Conservation (phyloP, 179 eudicot species). For the Beta corolliflora region DNA sequence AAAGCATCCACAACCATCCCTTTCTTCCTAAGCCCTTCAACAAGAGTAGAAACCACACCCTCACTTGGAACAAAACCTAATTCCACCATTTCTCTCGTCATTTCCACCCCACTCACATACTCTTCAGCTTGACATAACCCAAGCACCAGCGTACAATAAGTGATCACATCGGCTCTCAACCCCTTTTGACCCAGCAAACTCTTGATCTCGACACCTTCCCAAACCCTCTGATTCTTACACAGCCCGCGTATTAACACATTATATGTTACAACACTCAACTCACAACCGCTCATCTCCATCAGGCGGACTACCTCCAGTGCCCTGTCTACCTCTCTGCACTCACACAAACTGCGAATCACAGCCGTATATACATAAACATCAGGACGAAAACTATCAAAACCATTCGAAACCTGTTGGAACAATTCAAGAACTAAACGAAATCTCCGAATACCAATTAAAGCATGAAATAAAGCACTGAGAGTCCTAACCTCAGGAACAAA, state of each 20-base stretch:
- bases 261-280: slow-evolving; percentile 56
- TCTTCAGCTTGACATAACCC: slow-evolving; percentile 60
- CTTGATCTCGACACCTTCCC: slow-evolving; percentile 71
- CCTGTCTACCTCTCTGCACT: slow-evolving; percentile 53
- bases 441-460: slow-evolving; percentile 43
- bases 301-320: slow-evolving; percentile 44
- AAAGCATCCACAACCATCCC: slow-evolving; percentile 52
- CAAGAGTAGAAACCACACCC: slow-evolving; percentile 59
- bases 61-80: slow-evolving; percentile 62
- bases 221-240: slow-evolving; percentile 53
- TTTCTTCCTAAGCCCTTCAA: slow-evolving; percentile 72
- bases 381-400: slow-evolving; percentile 31
- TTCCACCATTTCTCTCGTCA: slow-evolving; percentile 61
- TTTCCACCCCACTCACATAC: slow-evolving; percentile 39
- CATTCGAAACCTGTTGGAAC: slow-evolving; percentile 43
- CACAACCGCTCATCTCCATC: slow-evolving; percentile 56
- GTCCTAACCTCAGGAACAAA: slow-evolving; percentile 71
- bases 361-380: slow-evolving; percentile 67
- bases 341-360: slow-evolving; percentile 67
- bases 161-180: slow-evolving; percentile 63
- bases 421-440: slow-evolving; percentile 50
- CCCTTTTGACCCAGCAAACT: slow-evolving; percentile 46
- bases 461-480: slow-evolving; percentile 66
- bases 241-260: slow-evolving; percentile 75
- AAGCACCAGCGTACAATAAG: slow-evolving; percentile 65